A percentile compares a stretch with the other conserved stretches of the same genome.
These are phyloP conservation scores for Russula sp. DNA, from an alignment of 768 basidiomycete species.

Conservation along the genomic window DNA sequence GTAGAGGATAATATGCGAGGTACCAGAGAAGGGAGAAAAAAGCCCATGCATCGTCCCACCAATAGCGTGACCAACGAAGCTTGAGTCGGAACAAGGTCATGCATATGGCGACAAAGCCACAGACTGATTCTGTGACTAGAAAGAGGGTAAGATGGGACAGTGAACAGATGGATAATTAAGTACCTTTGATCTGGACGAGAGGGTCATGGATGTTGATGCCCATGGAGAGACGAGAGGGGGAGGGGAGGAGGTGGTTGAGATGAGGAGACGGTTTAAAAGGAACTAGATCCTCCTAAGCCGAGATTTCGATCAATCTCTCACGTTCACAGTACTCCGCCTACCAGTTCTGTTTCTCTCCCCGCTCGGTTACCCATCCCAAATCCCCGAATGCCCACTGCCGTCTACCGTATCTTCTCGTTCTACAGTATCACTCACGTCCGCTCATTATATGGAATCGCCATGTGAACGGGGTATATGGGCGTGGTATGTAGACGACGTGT, in stretches of 20 bases:
- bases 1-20: background rate
- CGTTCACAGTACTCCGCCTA: background rate
- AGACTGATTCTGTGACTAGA: constrained; percentile 33
- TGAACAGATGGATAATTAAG: no score
- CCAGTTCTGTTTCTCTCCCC: background rate
- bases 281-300: background rate
- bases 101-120: constrained; percentile 32
- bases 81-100: constrained; percentile 32
- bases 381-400: background rate
- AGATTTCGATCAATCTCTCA: background rate
- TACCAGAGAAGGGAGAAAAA: constrained; percentile 32
- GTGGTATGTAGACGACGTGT: no score
- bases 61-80: constrained; percentile 32
- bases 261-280: background rate
- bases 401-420: background rate
- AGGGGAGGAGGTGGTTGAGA: background rate
- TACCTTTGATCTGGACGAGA: constrained; percentile 30
- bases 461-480: no score
- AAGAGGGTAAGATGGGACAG: background rate
- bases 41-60: constrained; percentile 35
- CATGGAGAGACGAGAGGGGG: constrained; percentile 10
- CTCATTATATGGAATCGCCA: no score
- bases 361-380: background rate
- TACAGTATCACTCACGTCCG: no score
- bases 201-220: constrained; percentile 26